Conservation (phyloP, 2,329 filamentous ascomycete species). For the Cordyceps cicadae region DNA sequence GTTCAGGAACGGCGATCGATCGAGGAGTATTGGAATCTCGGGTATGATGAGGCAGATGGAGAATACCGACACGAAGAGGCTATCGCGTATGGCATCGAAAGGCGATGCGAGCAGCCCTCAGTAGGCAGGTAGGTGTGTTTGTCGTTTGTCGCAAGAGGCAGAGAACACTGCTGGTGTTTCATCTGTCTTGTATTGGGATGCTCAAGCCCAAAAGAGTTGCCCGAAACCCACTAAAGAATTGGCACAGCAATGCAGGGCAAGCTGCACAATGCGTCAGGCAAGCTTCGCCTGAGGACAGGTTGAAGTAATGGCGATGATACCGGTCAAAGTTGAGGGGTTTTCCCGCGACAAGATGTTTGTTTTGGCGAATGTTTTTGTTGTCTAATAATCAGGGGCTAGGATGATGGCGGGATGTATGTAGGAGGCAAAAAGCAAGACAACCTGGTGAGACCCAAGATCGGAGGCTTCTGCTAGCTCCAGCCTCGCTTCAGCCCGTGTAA, state of each 20-base stretch:
- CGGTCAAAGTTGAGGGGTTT: background rate
- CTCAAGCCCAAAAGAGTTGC: background rate
- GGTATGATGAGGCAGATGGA: background rate
- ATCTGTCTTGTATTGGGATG: background rate
- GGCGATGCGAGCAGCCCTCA: background rate
- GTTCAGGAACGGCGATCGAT: conserved; percentile 1
- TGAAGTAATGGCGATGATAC: background rate
- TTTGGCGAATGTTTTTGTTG: background rate
- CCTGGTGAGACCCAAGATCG: background rate
- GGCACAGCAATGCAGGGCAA: background rate
- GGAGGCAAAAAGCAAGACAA: background rate
- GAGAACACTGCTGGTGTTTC: background rate
- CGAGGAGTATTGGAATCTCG: background rate
- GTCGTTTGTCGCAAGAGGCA: background rate
- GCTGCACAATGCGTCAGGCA: background rate
- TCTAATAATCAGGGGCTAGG: background rate
- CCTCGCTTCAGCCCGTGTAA: too few relatives aligned
- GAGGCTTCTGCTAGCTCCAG: too few relatives aligned
- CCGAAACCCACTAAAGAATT: background rate
- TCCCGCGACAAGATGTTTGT: background rate
- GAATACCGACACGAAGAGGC: background rate
- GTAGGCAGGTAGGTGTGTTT: background rate
- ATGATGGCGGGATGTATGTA: background rate
- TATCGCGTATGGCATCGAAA: background rate
- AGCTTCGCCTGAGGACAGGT: background rate